phyloP scores from a whole-genome alignment of 306 rosid genomes.

The Begonia loranthoides region DNA sequence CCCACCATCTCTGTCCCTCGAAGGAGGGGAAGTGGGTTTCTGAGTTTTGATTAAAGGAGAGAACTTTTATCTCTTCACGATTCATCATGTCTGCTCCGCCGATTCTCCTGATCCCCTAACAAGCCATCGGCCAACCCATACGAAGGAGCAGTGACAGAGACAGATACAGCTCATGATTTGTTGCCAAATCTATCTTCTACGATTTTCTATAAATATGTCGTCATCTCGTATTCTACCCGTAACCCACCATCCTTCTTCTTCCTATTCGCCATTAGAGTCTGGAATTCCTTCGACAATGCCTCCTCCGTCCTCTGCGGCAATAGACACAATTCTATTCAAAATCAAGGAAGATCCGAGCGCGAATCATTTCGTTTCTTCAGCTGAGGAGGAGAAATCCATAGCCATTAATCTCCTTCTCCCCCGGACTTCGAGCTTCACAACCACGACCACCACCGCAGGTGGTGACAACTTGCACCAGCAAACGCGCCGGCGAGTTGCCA shows the following conservation, averaged over 20 bases:
- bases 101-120: neutral
- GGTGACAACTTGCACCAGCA: slow-evolving; percentile 23
- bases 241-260: slow-evolving; percentile 16
- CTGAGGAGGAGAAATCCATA: slow-evolving; percentile 18
- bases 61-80: no score
- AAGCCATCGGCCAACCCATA: slow-evolving; percentile 6
- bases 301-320: slow-evolving; percentile 2
- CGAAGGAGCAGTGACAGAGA: slow-evolving; percentile 2
- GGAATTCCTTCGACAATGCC: slow-evolving; percentile 6
- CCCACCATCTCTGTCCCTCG: no score
- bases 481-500: slow-evolving; percentile 42
- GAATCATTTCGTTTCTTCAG: slow-evolving; percentile 27
- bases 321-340: slow-evolving; percentile 16
- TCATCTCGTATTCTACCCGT: slow-evolving; percentile 44
- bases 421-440: slow-evolving; percentile 14
- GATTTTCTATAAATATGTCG: slow-evolving; percentile 36
- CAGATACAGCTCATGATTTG: slow-evolving; percentile 3
- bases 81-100: neutral
- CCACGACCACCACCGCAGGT: slow-evolving; percentile 2
- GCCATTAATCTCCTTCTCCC: slow-evolving; percentile 33
- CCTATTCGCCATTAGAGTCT: slow-evolving; percentile 7
- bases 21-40: no score
- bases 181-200: slow-evolving; percentile 5
- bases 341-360: slow-evolving; percentile 26
- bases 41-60: no score